Evolutionary conservation across 2,329 filamentous ascomycete species (phyloP).

Genomic region (Elsinoe batatas): DNA sequence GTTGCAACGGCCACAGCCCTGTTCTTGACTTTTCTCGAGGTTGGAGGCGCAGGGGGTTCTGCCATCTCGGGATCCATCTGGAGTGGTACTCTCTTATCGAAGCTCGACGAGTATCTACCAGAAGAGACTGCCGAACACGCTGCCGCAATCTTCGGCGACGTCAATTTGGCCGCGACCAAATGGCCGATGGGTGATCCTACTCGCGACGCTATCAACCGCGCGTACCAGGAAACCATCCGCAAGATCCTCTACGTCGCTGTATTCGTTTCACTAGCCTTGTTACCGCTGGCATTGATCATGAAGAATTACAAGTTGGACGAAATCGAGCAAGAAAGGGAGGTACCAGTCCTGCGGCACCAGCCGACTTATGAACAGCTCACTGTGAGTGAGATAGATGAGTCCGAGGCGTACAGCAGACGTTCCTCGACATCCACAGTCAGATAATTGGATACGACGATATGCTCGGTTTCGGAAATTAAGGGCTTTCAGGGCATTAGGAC

Average conservation of each 20-base stretch:
- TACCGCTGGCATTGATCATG: constrained; percentile 47
- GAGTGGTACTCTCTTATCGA: constrained; percentile 38
- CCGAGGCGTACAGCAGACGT: constrained; percentile 9
- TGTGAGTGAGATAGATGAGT: constrained; percentile 7
- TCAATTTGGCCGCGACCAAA: constrained; percentile 39
- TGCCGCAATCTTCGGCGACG: constrained; percentile 42
- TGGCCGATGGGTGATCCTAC: constrained; percentile 49
- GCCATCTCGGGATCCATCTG: constrained; percentile 46
- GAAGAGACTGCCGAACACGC: constrained; percentile 35
- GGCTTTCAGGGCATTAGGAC: neutral
- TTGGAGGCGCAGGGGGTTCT: constrained; percentile 45
- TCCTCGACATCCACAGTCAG: neutral
- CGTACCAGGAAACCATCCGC: constrained; percentile 57
- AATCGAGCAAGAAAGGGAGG: constrained; percentile 13
- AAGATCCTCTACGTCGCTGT: constrained; percentile 47
- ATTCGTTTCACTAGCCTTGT: constrained; percentile 45
- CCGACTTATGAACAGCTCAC: constrained; percentile 11
- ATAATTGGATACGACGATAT: neutral
- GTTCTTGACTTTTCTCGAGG: constrained; percentile 46
- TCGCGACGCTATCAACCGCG: constrained; percentile 50
- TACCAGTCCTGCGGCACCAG: constrained; percentile 1
- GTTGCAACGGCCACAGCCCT: constrained; percentile 48
- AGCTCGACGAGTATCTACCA: constrained; percentile 45
- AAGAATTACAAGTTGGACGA: constrained; percentile 49
- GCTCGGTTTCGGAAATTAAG: neutral